Base-by-base conservation (phyloP, 805 yeast genomes). In the Lipomyces starkeyi region DNA sequence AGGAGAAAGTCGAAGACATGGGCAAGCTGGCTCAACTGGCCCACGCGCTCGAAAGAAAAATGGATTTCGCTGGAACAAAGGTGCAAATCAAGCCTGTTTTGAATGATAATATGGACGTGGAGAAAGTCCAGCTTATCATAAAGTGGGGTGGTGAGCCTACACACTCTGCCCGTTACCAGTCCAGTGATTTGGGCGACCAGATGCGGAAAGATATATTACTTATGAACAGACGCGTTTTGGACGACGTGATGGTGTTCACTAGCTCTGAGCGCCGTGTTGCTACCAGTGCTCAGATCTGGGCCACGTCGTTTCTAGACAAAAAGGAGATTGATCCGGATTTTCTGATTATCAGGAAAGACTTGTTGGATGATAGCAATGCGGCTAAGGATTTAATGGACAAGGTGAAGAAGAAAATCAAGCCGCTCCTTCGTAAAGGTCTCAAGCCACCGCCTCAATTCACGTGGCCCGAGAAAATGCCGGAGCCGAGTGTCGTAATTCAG, bases 81-180 rank as follows among this genome's bases (percentile, higher is more conserved):
- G 90, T 95, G 69, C 99, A 95, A 80, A 81, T 95, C 74, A 95
- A 95, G 78, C 99, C 99, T 0, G 88, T 94, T 2, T 76, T 93
- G 65, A 80, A 82, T 14, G 88, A 85, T 49, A 67, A 65, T 17
- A 77, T 74, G 13, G 87, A 88, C 43, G 95, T 95, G 25, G 98
- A 94, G 72, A 95, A 95, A 77, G 98, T 94, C 29, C 99, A 95
- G 79, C 88, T 95, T 71, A 96, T 95, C 70, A 83, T 95, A 74
- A 95, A 95, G 78, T 95, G 99, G 99, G 99, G 99, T 74, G 99
- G 99, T 71, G 99, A 95, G 79, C 98, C 99, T 5, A 95, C 99
- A 1, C 99, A 95, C 78, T 93, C 98, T 11, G 98, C 98, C 1
- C 86, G 89, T 71, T 91, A 92, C 77, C 99, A 95, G 80, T 97